phyloP scores from a whole-genome alignment of 2,329 filamentous ascomycete genomes.

The Cordyceps javanica region DNA sequence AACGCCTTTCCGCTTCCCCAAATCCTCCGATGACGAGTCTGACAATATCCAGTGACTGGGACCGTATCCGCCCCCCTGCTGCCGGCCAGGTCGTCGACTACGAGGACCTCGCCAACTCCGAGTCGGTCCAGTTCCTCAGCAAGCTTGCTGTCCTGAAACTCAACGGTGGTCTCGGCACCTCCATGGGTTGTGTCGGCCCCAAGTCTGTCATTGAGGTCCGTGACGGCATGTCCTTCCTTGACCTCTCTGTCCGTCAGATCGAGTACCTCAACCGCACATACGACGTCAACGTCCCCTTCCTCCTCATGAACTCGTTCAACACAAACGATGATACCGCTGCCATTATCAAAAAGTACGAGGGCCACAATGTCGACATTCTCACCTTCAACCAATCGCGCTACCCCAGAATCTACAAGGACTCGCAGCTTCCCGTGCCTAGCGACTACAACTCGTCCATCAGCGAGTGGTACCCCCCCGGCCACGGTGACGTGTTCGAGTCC shows the following conservation, averaged over 20 bases:
- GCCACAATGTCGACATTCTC: constrained; percentile 98
- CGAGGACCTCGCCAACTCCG: constrained; percentile 78
- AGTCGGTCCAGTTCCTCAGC: constrained; percentile 89
- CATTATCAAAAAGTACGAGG: constrained; percentile 99
- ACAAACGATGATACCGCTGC: constrained; percentile 95
- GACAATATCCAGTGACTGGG: constrained; percentile 68
- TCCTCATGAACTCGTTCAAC: constrained; percentile 99
- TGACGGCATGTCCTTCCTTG: constrained; percentile 99
- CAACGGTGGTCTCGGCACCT: constrained; percentile 97
- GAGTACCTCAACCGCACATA: constrained; percentile 99
- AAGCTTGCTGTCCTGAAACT: constrained; percentile 99
- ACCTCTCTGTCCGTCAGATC: constrained; percentile 96
- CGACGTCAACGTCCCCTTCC: constrained; percentile 92
- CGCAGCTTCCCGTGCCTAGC: constrained; percentile 92
- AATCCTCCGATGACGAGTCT: constrained; percentile 14
- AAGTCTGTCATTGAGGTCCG: constrained; percentile 99
- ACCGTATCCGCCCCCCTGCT: constrained; percentile 89
- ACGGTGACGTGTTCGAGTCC: constrained; percentile 99
- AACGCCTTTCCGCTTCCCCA: constrained; percentile 1
- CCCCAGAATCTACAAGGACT: constrained; percentile 97
- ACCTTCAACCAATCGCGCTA: constrained; percentile 99
- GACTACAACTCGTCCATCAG: constrained; percentile 77
- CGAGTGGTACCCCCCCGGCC: constrained; percentile 98
- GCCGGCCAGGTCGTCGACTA: constrained; percentile 94
- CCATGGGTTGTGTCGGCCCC: constrained; percentile 98